Base-by-base conservation (phyloP, 192 early-diverging fungal species). In the Phlyctochytrium planicorne region DNA sequence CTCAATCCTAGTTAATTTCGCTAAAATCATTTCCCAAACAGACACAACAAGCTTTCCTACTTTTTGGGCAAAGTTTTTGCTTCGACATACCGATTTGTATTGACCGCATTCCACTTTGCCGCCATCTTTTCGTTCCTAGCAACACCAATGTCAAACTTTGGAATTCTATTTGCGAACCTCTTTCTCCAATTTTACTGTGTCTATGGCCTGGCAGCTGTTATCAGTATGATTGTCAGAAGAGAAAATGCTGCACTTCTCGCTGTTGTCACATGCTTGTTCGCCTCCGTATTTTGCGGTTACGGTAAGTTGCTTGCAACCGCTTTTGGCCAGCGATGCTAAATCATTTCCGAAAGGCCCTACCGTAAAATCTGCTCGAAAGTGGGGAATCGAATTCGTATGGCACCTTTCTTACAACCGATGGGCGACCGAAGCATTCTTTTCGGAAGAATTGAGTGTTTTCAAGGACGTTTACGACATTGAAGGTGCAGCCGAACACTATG, bases 281-380 rank as follows among this genome's bases (percentile, higher is more conserved):
- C 67, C 12, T 75, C 78, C n/a, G 70, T 80, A 12, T 82, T 82
- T 57, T 80, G 75, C 64, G 78, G 78, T 2, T 80, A 77, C 63
- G 78, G 40, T 47, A 47, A 20, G 40, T 47, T 47, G 6, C 20
- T 47, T 20, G 6, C 10, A 6, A 47, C 40, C 6, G 20, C 20
- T 20, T 47, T 20, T 47, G 10, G 6, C 40, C n/a, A n/a, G n/a
- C 40, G 40, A 14, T 47, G 6, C 40, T 47, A 14, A 47, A 47
- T 20, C 40, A 47, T 47, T 47, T 20, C 10, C 20, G 6, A 6
- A 47, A 47, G 40, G 78, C 1, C 79, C 79, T 3, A 77, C 63
- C 25, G 40, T 78, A 33, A 29, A 14, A 30, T 40, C 74, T 25
- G 80, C 80, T 14, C 60, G 63, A 36, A 62, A 70, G 33, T 81